Base-by-base conservation (phyloP, 768 basidiomycete species). In the Russula vinacea region DNA sequence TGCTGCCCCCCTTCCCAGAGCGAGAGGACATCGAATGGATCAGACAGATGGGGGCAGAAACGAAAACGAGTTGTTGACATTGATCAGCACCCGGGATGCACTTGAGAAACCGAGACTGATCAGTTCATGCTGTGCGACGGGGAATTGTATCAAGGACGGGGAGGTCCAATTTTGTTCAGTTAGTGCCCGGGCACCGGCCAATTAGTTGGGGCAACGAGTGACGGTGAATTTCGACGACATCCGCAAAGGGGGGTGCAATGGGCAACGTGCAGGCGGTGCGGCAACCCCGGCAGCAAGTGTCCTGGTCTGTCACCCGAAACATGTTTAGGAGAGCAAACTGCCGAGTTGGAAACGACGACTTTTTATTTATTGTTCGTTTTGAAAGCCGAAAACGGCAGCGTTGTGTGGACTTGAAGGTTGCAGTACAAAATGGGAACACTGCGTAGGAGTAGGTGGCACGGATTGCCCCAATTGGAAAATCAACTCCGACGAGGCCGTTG, bases 251-350 rank as follows among this genome's bases (percentile, higher is more conserved):
- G 55, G 49, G 56, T 58, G 14, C 56, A 16, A 33, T 39, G 56
- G 47, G 55, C 63, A 65, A 65, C 64, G 64, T 57, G 49, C 49
- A 65, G 24, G 49, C 52, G 55, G 53, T 65, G 64, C 64, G 59
- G 64, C 45, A 65, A 37, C 55, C 49, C 59, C 37, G 54, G 54
- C 44, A 29, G 60, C 35, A 47, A 39, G 42, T 35, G 32, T n/a
- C n/a, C n/a, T n/a, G n/a, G n/a, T n/a, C n/a, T n/a, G n/a, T 52
- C 33, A 19, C 32, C 42, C 33, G 47, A 44, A 24, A 55, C 39
- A 29, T 26, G 24, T 14, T 33, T 40, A 44, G 40, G 40, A 51
- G 51, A 35, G n/a, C 33, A 45, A 19, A 53, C 50, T 60, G 56
- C 32, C 56, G 26, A 37, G 54, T 62, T 40, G 29, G 29, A 29